These are phyloP conservation scores for Berkeleyomyces basicola DNA, from an alignment of 2,329 filamentous ascomycete genomes.

Conservation along the genomic window DNA sequence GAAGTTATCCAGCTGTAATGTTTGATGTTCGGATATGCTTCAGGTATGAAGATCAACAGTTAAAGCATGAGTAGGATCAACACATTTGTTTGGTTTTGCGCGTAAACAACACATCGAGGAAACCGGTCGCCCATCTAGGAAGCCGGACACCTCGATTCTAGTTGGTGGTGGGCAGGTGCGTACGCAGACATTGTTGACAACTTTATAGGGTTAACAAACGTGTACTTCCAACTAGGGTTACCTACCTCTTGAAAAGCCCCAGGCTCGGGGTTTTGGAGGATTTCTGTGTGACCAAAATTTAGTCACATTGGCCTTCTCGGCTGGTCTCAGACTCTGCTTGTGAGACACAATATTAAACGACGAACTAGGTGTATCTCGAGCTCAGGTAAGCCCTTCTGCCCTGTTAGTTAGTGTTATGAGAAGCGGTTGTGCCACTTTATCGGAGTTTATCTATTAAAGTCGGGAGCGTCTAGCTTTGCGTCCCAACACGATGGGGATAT, in stretches of 20 bases:
- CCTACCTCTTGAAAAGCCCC: not conserved
- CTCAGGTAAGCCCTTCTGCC: not conserved
- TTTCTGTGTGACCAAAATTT: not conserved
- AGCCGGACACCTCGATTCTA: too few relatives aligned
- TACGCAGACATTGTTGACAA: too few relatives aligned
- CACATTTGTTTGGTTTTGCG: not conserved
- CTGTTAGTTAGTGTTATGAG: not conserved
- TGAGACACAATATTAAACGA: not conserved
- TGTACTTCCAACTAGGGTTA: too few relatives aligned
- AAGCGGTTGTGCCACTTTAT: not conserved
- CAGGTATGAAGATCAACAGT: too few relatives aligned
- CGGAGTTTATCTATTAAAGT: not conserved
- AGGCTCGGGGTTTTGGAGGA: not conserved
- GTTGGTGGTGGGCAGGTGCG: too few relatives aligned
- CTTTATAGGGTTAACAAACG: not conserved
- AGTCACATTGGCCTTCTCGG: not conserved
- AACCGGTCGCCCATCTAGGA: too few relatives aligned
- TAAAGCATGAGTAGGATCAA: not conserved
- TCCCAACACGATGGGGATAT: too few relatives aligned
- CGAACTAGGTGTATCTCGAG: not conserved
- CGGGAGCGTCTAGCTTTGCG: too few relatives aligned
- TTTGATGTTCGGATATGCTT: not conserved
- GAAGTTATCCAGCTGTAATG: not conserved
- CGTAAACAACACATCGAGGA: not conserved
- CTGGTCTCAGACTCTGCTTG: not conserved